Conservation (phyloP, 1,284 basidiomycete genomes). For the Sporisorium iseilematis-ciliati region DNA sequence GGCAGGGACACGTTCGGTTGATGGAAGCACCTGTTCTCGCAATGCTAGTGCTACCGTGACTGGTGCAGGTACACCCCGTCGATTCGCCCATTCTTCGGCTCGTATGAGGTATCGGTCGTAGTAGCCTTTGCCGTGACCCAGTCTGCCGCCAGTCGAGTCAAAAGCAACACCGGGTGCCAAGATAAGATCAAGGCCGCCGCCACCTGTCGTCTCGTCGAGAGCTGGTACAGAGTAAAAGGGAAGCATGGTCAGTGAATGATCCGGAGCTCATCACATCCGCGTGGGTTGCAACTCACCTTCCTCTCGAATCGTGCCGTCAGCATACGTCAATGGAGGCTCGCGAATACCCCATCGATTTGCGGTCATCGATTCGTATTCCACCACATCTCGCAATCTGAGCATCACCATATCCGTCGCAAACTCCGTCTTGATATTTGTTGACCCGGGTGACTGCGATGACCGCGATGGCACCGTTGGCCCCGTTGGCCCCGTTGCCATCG, state of each 20-base stretch:
- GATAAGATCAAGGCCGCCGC: constrained; percentile 70
- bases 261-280: no score
- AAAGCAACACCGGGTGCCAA: constrained; percentile 71
- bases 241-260: neutral
- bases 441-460: constrained; percentile 28
- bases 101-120: constrained; percentile 70
- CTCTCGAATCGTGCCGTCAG: constrained; percentile 50
- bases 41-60: constrained; percentile 68
- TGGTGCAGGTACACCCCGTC: constrained; percentile 23
- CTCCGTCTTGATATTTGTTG: constrained; percentile 22
- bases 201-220: constrained; percentile 57
- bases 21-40: constrained; percentile 61
- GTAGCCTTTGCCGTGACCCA: constrained; percentile 71
- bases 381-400: constrained; percentile 63
- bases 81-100: constrained; percentile 44
- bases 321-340: constrained; percentile 65
- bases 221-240: constrained; percentile 42
- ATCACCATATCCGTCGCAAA: constrained; percentile 70
- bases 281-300: constrained; percentile 28
- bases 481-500: constrained; percentile 28
- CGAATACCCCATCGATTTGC: constrained; percentile 70
- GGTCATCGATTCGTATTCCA: constrained; percentile 65
- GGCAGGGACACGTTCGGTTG: constrained; percentile 59
- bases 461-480: constrained; percentile 26
- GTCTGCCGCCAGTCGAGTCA: constrained; percentile 65